Base-by-base conservation (phyloP, 306 rosid species). In the Ammopiptanthus mongolicus region DNA sequence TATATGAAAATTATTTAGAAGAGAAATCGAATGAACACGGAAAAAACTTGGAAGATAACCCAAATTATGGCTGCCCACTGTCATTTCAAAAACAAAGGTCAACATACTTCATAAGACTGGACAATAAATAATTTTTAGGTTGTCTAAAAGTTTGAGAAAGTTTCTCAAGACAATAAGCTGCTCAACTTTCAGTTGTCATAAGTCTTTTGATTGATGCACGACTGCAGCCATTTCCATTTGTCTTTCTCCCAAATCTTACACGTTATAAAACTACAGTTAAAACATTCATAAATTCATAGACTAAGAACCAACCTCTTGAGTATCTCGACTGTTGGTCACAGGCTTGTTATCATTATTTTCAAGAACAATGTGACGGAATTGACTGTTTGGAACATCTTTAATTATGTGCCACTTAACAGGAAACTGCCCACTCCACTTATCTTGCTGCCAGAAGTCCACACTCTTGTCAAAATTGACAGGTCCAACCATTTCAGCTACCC, bases 271-370 rank as follows among this genome's bases (percentile, higher is more conserved):
- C 51, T 52, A 57, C 5, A 59, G 34, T 60, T 48, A 8, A 33
- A 67, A 67, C 50, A 31, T 48, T 65, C 15, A 59, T 13, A 69
- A 65, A 61, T 56, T 55, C n/a, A 17, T 41, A 55, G 3, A 53
- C 41, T n/a, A n/a, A n/a, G n/a, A n/a, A n/a, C 82, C 82, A 77
- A 91, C 97, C 95, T 91, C 97, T 75, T 91, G 97, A 18, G 97
- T 91, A 86, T 91, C 97, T 62, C 97, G 91, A 85, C 97, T 91
- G 82, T 91, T 91, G 23, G 97, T 91, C 56, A 91, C 97, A 44
- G 97, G 97, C 88, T 91, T 91, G 86, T 91, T 91, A 80, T 91
- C 97, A 76, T 91, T 91, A 80, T 89, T 89, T 80, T 89, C 97
- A 61, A 91, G 93, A 64, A 89, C 85, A 67, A 91, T 87, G 85